phyloP scores from a whole-genome alignment of 805 yeast genomes.

The Myxozyma geophila region DNA sequence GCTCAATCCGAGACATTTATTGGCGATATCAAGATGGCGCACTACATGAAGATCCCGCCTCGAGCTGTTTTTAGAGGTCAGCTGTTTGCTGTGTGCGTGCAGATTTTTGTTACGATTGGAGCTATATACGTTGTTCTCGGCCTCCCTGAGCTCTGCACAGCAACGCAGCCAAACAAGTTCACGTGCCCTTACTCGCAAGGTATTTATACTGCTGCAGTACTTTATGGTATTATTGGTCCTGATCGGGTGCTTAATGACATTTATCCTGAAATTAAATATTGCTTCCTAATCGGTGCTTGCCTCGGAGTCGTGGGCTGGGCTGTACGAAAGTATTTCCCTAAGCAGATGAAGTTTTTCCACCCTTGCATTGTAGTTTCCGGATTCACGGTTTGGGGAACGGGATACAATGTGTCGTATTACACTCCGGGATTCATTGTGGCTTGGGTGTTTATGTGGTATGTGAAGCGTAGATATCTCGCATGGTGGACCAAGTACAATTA shows the following conservation, averaged over 20 bases:
- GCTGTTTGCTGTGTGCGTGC: conserved; percentile 56
- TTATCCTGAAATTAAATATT: conserved; percentile 33
- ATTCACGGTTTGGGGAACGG: conserved; percentile 18
- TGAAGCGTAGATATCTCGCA: conserved; percentile 57
- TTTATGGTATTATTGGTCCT: conserved; percentile 40
- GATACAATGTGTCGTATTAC: conserved; percentile 40
- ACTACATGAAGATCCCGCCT: conserved; percentile 60
- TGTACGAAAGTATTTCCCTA: conserved; percentile 16
- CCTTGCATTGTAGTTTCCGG: conserved; percentile 36
- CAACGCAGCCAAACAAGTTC: conserved; percentile 31
- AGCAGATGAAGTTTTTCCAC: conserved; percentile 19
- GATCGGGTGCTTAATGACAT: conserved; percentile 26
- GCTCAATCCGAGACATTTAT: conserved; percentile 50
- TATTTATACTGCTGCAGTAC: conserved; percentile 33
- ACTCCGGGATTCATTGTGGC: conserved; percentile 52
- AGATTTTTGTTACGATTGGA: conserved; percentile 56
- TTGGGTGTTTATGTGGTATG: conserved; percentile 58
- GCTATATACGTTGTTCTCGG: conserved; percentile 52
- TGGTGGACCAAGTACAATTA: conserved; percentile 82
- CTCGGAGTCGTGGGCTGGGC: conserved; percentile 22
- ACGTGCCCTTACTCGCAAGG: conserved; percentile 36
- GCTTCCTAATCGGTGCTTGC: conserved; percentile 34
- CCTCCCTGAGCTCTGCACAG: conserved; percentile 35
- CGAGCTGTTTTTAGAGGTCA: conserved; percentile 56
- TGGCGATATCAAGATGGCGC: conserved; percentile 54